Conservation (phyloP, 2,329 filamentous ascomycete genomes). For the Diaporthe longicolla region DNA sequence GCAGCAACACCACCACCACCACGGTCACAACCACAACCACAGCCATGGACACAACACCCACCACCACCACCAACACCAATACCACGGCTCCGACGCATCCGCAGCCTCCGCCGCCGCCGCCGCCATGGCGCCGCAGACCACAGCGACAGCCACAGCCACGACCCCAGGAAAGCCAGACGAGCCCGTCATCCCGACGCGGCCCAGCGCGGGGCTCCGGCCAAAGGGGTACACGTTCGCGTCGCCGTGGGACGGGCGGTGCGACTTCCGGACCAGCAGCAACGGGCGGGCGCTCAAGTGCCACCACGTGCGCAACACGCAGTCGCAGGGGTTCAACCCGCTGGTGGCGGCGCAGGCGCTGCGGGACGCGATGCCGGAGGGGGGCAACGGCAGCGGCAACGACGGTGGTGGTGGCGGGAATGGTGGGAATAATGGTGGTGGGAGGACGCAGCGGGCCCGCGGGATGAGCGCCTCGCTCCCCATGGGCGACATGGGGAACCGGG, state of each 20-base stretch:
- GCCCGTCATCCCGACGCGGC: constrained; percentile 55
- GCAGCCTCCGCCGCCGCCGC: not conserved
- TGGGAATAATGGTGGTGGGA: constrained; percentile 47
- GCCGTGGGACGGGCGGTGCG: constrained; percentile 89
- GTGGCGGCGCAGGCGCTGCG: constrained; percentile 54
- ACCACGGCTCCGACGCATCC: not conserved
- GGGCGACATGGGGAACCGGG: constrained; percentile 30
- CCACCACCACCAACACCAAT: not conserved
- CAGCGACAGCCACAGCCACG: not conserved
- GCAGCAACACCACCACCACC: no score
- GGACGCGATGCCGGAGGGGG: constrained; percentile 34
- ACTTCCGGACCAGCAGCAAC: constrained; percentile 83
- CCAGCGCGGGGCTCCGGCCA: constrained; percentile 64
- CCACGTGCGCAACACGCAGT: constrained; percentile 72
- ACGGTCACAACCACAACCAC: no score
- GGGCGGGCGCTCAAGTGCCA: constrained; percentile 83
- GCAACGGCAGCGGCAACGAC: constrained; percentile 43
- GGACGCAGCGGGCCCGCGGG: constrained; percentile 54
- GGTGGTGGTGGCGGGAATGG: constrained; percentile 26
- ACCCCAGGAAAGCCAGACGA: constrained; percentile 1
- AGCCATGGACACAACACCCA: not conserved
- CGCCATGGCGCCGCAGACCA: not conserved
- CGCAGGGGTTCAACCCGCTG: constrained; percentile 59
- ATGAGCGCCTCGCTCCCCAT: constrained; percentile 17
- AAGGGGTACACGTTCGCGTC: constrained; percentile 84